These are phyloP conservation scores for Hyphodiscus sp. DNA, from an alignment of 2,329 filamentous ascomycete species.

Conservation along the genomic window DNA sequence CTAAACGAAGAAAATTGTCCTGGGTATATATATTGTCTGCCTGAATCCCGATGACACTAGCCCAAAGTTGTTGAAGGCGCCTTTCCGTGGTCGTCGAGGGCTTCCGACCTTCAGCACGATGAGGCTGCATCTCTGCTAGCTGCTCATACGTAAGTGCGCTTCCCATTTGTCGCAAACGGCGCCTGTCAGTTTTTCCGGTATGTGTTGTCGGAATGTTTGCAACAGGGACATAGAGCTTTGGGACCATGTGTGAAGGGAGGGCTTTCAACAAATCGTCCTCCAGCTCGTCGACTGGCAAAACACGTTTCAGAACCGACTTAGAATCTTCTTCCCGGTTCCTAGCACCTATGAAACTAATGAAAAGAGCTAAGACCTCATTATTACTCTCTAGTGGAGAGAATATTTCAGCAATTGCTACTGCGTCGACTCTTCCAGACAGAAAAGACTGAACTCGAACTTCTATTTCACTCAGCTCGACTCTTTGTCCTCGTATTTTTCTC, in stretches of 20 bases:
- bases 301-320: neutral
- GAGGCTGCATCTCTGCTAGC: neutral
- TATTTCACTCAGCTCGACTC: constrained; percentile 51
- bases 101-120: neutral
- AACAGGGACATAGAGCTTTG: neutral
- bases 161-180: neutral
- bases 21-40: constrained; percentile 10
- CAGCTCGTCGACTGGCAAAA: neutral
- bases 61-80: constrained; percentile 4
- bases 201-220: neutral
- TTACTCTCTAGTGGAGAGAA: neutral
- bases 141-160: neutral
- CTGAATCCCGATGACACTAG: constrained; percentile 2
- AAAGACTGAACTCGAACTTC: constrained; percentile 21
- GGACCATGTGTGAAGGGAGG: neutral
- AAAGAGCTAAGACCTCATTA: neutral
- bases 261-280: neutral
- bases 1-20: constrained; percentile 34
- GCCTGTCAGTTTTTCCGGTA: neutral
- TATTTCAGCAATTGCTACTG: neutral
- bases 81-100: neutral
- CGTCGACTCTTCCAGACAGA: neutral
- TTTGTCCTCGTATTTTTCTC: constrained; percentile 58
- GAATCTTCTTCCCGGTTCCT: neutral
- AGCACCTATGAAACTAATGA: neutral